Base-by-base conservation (phyloP, 2,329 filamentous ascomycete species). In the Pyricularia sp. region DNA sequence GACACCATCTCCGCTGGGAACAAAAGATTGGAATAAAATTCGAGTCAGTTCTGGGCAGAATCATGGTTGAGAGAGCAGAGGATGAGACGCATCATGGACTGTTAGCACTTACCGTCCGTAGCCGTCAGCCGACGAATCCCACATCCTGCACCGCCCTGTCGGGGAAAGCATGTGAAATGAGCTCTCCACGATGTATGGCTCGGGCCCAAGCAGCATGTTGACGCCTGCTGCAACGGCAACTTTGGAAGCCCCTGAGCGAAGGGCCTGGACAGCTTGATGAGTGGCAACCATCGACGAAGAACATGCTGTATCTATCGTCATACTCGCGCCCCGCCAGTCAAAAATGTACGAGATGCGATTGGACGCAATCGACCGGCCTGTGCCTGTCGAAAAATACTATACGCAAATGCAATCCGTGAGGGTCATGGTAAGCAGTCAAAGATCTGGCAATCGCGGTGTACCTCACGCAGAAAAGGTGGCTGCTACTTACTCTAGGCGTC, bases 1-100 rank as follows among this genome's bases (percentile, higher is more conserved):
- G 20, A 82, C 72, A 2, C 84, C 85, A 70, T 87, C 85, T 1
- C 84, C 85, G 17, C 85, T 78, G 1, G 78, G 11, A 33, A 33
- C 31, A 23, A 25, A 33, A 25, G 14, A 30, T 30, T 7, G 28
- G 7, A 4, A 7, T 30, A 30, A 30, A 30, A 7, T 4, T 0
- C 14, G 6, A 14, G 58, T 61, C 7, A 59, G 55, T 25, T 59
- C n/a, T 23, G 10, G n/a, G 50, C n/a, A 55, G 5, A n/a, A n/a
- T 14, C 50, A n/a, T n/a, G 50, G 2, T 14, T 23, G 9, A 59
- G 23, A 12, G 4, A 59, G 25, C 55, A 59, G 9, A 36, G 2
- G 9, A 4, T 14, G 50, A 23, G 26, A 17, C 28, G 3, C 28
- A 26, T 11, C 3, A 59, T 11, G 2, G n/a, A 59, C 6, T 26